Percentiles rank a stretch among this genome's conserved stretches.
These are phyloP conservation scores for Penicillium cinerascens DNA, from an alignment of 495 filamentous ascomycete species.

Conservation along the genomic window DNA sequence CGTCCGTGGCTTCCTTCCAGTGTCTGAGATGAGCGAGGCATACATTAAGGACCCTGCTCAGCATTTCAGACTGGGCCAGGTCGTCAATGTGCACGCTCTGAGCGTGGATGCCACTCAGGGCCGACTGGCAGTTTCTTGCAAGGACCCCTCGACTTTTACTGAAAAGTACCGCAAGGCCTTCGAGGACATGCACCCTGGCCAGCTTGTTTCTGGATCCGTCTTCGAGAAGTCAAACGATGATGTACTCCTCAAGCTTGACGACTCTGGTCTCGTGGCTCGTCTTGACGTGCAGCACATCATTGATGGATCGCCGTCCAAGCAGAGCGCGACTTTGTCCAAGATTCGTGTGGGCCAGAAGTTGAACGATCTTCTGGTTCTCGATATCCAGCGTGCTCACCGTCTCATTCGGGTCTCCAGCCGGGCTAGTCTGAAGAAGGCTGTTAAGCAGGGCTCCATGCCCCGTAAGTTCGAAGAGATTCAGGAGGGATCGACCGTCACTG, in stretches of 20 bases:
- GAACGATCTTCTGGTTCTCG: conserved; percentile 76
- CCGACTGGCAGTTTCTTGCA: conserved; percentile 87
- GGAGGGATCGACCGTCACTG: conserved; percentile 63
- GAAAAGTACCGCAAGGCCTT: conserved; percentile 71
- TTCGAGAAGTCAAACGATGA: conserved; percentile 81
- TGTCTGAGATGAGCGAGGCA: conserved; percentile 95
- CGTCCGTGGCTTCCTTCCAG: conserved; percentile 79
- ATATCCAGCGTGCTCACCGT: conserved; percentile 69
- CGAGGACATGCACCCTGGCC: conserved; percentile 63
- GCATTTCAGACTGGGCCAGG: conserved; percentile 87
- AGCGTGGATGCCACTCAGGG: conserved; percentile 67
- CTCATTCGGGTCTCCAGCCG: conserved; percentile 75
- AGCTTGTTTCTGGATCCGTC: conserved; percentile 71
- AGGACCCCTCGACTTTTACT: conserved; percentile 74
- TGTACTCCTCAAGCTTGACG: conserved; percentile 70
- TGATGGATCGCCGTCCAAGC: conserved; percentile 75
- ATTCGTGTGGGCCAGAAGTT: conserved; percentile 78
- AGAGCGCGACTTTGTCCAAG: conserved; percentile 66
- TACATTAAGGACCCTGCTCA: conserved; percentile 84
- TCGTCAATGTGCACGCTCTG: conserved; percentile 79
- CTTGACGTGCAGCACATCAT: conserved; percentile 73
- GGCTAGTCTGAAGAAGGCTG: conserved; percentile 73
- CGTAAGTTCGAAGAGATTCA: conserved; percentile 63
- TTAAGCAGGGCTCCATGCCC: conserved; percentile 61
- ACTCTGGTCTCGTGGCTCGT: conserved; percentile 66